phyloP scores from a whole-genome alignment of 139 green algal genomes.

The Chlorella vulgaris region DNA sequence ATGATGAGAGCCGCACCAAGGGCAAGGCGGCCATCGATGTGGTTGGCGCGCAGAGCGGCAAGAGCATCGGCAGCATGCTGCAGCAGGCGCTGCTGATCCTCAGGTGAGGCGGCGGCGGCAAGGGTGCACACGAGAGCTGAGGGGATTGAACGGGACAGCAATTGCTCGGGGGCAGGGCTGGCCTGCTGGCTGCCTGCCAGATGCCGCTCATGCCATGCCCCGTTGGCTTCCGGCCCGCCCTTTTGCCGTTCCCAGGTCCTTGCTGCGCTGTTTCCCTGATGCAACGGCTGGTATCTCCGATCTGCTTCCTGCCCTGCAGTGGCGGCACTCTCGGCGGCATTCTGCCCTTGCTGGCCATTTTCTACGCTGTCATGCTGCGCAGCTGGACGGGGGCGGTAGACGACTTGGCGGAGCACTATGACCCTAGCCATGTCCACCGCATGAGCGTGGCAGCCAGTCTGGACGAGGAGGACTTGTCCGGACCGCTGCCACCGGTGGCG shows the following conservation, averaged over 20 bases:
- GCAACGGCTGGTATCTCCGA: neutral
- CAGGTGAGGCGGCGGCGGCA: too few species aligned
- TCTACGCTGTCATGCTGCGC: constrained; percentile 75
- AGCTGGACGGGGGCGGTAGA: constrained; percentile 59
- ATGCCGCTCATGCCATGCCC: too few species aligned
- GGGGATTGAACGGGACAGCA: too few species aligned
- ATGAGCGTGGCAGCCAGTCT: constrained; percentile 35
- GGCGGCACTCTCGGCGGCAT: constrained; percentile 70
- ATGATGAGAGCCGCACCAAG: constrained; percentile 81
- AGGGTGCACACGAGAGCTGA: too few species aligned
- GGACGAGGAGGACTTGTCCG: constrained; percentile 32
- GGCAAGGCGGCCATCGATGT: constrained; percentile 90
- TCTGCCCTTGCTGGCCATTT: constrained; percentile 73
- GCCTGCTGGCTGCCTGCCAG: neutral
- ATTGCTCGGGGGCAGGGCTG: neutral
- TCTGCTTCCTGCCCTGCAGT: neutral
- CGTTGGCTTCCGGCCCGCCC: neutral
- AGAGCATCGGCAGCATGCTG: constrained; percentile 65
- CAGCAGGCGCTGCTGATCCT: constrained; percentile 73
- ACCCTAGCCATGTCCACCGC: constrained; percentile 43
- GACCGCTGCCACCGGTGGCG: neutral
- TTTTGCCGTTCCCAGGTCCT: too few species aligned
- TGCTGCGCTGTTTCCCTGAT: too few species aligned
- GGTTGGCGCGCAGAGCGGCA: constrained; percentile 81
- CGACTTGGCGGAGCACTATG: constrained; percentile 45